Base-by-base conservation (phyloP, 225 moss, liverwort and hornwort genomes). In the Thuidium tamariscinum region DNA sequence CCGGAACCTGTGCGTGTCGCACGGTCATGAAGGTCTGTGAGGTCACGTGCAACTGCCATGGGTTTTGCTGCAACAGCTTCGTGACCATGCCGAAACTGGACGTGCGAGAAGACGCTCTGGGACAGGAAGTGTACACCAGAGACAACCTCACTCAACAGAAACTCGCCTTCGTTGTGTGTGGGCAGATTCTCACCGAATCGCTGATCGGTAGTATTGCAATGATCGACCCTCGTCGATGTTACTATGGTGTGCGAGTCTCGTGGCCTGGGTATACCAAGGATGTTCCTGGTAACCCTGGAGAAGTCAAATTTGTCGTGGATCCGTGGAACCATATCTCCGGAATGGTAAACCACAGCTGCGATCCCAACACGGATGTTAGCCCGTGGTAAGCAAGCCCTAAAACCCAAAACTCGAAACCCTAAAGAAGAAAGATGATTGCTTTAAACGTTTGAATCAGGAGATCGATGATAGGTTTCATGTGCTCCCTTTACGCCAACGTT, bases 31-130 rank as follows among this genome's bases (percentile, higher is more conserved):
- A 91, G 81, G 51, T 86, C 41, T 93, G 92, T 67, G 91, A 88
- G 39, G 79, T 88, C 36, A 84, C 78, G 67, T 93, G 91, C 86
- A 79, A 88, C 86, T 93, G 92, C 79, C 91, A 91, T 67, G 92
- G 92, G 37, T 93, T 90, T 74, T 93, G 91, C 86, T 86, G 92
- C 89, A 93, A 93, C 62, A 91, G 89, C 77, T 78, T 93, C 13
- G 91, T 84, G 20, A 89, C 91, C 56, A 60, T 93, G 82, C 89
- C 92, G 41, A 93, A 70, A 69, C 36, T 93, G 82, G 79, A 75
- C 36, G 80, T 89, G 60, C 61, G 91, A 78, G 89, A 85, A 13
- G 91, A 89, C 62, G 84, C 92, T 5, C 81, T 89, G 12, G 91
- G 89, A 72, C 60, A 84, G 22, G 92, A 93, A 27, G 19, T 93